These are phyloP conservation scores for Picea engelmannii DNA, from an alignment of 83 land plant species.

Conservation along the genomic window DNA sequence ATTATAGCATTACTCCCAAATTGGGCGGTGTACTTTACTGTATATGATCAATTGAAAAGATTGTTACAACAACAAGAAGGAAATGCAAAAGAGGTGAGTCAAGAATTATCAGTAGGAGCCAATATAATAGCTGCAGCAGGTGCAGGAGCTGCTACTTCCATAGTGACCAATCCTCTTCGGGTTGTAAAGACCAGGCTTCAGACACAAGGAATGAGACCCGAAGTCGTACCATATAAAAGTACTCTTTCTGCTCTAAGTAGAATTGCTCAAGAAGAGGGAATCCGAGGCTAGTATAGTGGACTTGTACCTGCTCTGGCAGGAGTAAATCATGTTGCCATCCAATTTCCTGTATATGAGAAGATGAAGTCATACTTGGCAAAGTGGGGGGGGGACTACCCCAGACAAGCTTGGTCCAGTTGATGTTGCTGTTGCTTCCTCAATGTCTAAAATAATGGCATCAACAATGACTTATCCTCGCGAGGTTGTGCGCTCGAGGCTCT, in stretches of 20 bases:
- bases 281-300: slow-evolving; percentile 90
- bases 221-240: slow-evolving; percentile 57
- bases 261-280: slow-evolving; percentile 81
- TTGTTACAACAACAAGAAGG: slow-evolving; percentile 29
- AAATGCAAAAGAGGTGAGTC: too few species aligned
- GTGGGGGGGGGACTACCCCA: slow-evolving; percentile 55
- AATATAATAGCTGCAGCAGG: slow-evolving; percentile 82
- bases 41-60: slow-evolving; percentile 72
- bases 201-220: slow-evolving; percentile 85
- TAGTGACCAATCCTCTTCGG: slow-evolving; percentile 89
- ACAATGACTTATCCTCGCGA: slow-evolving; percentile 95
- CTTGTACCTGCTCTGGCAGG: slow-evolving; percentile 85
- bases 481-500: slow-evolving; percentile 91
- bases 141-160: slow-evolving; percentile 85
- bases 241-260: slow-evolving; percentile 69
- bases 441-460: slow-evolving; percentile 86
- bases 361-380: slow-evolving; percentile 72
- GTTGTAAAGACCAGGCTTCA: slow-evolving; percentile 91
- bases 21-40: slow-evolving; percentile 75
- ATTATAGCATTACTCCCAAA: too few species aligned
- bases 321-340: slow-evolving; percentile 90
- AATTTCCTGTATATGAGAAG: slow-evolving; percentile 89
- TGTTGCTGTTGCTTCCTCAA: slow-evolving; percentile 82
- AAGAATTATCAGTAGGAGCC: slow-evolving; percentile 63
- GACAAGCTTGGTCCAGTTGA: slow-evolving; percentile 67